Evolutionary conservation across 2,329 filamentous ascomycete genomes (phyloP), one percentile per base, ranked within the genome.

Genomic region (Tolypocladium guangdongense): DNA sequence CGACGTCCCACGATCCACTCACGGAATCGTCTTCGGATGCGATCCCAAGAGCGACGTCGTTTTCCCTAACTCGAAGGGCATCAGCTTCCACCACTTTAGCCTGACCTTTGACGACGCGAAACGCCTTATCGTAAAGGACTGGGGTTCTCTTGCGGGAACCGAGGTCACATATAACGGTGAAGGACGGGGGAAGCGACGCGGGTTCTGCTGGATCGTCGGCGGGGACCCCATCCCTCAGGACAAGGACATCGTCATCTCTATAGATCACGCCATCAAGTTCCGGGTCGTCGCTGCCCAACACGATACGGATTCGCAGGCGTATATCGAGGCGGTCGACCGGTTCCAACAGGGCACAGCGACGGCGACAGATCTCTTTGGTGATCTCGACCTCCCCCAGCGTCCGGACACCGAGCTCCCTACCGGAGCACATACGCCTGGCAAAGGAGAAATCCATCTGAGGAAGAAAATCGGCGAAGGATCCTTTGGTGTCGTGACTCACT

Each of bases 151-250:
- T 1, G 6, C 2, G 7, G 61, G 60, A 22, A 61, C 58, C 20
- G 27, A 57, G 37, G 61, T 62, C 48, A 59, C 53, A 14, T 62
- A 63, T 38, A 50, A 56, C 33, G 27, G 49, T 0, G 36, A 54
- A 22, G 58, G 55, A 8, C 1, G 48, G 3, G 59, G 57, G 18
- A 24, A 2, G 14, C 56, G 59, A 12, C 52, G 55, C 1, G 4
- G 52, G 11, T 62, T 62, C 52, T 48, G 50, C 18, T 62, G 59
- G 59, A 60, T 62, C 30, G 49, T 62, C 37, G 54, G 58, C 49
- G 58, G 58, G 14, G 22, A 55, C 16, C 1, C 22, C 0, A 46
- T 54, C 32, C 48, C 43, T 33, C 18, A 51, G 14, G 8, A 39
- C 12, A 52, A 51, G 30, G 20, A 18, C 16, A 57, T 57, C 41